Conservation (phyloP, 495 filamentous ascomycete species). For the Aspergillus diversus region DNA sequence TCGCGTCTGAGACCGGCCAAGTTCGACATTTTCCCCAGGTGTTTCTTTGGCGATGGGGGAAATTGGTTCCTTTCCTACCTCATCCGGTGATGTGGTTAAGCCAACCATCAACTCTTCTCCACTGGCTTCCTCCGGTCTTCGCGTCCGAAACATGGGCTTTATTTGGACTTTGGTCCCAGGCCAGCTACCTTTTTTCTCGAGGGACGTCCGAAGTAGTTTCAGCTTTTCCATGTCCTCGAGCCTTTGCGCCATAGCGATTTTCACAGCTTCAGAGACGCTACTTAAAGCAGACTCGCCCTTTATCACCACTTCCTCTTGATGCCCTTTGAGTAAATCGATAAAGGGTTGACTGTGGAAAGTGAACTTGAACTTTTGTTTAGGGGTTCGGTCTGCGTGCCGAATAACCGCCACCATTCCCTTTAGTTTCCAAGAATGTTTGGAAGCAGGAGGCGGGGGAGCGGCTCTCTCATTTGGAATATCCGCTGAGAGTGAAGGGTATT, state of each 20-base stretch:
- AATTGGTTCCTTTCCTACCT: slow-evolving; percentile 27
- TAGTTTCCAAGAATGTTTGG: slow-evolving; percentile 95
- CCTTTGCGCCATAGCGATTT: slow-evolving; percentile 71
- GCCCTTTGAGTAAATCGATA: slow-evolving; percentile 88
- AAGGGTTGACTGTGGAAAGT: slow-evolving; percentile 98
- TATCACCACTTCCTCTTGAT: slow-evolving; percentile 94
- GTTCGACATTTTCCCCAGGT: slow-evolving; percentile 30
- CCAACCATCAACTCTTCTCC: slow-evolving; percentile 25
- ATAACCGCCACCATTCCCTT: slow-evolving; percentile 99
- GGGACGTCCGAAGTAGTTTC: slow-evolving; percentile 75
- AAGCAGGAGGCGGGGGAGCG: slow-evolving; percentile 73
- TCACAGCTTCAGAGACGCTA: slow-evolving; percentile 85
- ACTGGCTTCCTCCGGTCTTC: slow-evolving; percentile 61
- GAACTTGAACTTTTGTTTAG: slow-evolving; percentile 99
- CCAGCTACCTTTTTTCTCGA: slow-evolving; percentile 91
- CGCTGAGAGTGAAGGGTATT: slow-evolving; percentile 35
- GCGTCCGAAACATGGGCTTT: slow-evolving; percentile 95
- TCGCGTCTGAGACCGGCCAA: slow-evolving; percentile 54
- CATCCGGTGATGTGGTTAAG: slow-evolving; percentile 8
- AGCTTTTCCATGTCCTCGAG: slow-evolving; percentile 88
- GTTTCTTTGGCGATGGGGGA: slow-evolving; percentile 18
- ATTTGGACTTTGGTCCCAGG: slow-evolving; percentile 98
- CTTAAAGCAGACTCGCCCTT: slow-evolving; percentile 89
- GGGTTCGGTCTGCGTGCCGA: slow-evolving; percentile 93
- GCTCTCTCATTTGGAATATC: slow-evolving; percentile 34